phyloP scores from a whole-genome alignment of 495 filamentous ascomycete genomes.

The Neurospora cerealis region DNA sequence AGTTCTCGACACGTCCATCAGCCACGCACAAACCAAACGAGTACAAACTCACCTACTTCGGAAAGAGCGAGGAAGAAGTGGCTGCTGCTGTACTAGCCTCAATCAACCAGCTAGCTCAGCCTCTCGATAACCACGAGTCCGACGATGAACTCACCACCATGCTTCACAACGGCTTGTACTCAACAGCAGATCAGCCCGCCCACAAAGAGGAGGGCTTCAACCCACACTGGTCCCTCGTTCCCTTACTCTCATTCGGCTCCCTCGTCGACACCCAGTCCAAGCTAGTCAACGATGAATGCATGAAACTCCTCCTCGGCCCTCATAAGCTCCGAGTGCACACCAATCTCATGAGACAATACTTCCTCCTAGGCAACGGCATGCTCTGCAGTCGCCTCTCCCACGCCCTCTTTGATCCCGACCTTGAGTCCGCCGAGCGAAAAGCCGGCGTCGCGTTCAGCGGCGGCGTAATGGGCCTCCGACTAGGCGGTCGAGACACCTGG shows the following conservation, averaged over 20 bases:
- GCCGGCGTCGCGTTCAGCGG: constrained; percentile 56
- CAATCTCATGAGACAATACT: constrained; percentile 64
- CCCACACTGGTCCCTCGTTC: constrained; percentile 61
- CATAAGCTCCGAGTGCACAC: constrained; percentile 70
- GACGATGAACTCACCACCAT: constrained; percentile 24
- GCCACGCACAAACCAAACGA: not conserved
- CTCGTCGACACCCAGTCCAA: constrained; percentile 62
- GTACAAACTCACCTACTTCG: constrained; percentile 35
- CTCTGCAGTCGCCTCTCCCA: constrained; percentile 70
- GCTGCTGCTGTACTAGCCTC: constrained; percentile 40
- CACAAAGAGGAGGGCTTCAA: constrained; percentile 33
- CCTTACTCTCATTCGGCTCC: constrained; percentile 66
- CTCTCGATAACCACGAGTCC: constrained; percentile 9
- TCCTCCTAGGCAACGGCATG: constrained; percentile 73
- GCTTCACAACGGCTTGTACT: constrained; percentile 19
- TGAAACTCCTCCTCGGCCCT: constrained; percentile 69
- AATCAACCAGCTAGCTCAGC: constrained; percentile 33
- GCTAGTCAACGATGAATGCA: constrained; percentile 64
- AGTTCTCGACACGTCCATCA: not conserved
- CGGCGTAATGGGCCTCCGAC: constrained; percentile 66
- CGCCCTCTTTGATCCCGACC: constrained; percentile 79
- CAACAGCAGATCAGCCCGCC: not conserved
- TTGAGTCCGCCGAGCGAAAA: constrained; percentile 65
- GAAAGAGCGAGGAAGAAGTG: constrained; percentile 39
- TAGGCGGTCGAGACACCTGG: constrained; percentile 72